A percentile compares a stretch with the other conserved stretches of the same genome.
Evolutionary conservation across 108 stramenopile species (phyloP).

Genomic region (Poteriospumella lacustris): DNA sequence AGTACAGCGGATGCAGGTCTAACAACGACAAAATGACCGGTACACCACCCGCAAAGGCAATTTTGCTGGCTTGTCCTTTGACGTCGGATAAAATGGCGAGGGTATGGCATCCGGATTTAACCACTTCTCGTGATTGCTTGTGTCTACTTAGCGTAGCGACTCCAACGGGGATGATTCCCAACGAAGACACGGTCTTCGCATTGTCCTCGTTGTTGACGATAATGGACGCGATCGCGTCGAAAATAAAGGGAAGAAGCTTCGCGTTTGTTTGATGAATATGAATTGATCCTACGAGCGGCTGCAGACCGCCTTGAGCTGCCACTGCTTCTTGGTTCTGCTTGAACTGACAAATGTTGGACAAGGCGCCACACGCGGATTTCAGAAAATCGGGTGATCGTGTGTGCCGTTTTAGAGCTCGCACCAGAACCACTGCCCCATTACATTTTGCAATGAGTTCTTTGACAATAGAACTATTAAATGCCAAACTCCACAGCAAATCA

Average conservation of each 20-base stretch:
- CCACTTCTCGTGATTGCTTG: constrained; percentile 34
- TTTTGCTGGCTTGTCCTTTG: constrained; percentile 50
- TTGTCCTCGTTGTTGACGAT: constrained; percentile 54
- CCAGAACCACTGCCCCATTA: neutral
- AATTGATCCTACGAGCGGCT: constrained; percentile 20
- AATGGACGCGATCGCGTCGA: constrained; percentile 53
- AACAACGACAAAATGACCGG: constrained; percentile 40
- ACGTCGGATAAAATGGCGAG: constrained; percentile 55
- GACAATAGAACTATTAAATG: constrained; percentile 51
- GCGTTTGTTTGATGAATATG: constrained; percentile 44
- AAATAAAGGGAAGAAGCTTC: constrained; percentile 49
- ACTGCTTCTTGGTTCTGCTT: constrained; percentile 44
- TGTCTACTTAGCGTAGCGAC: constrained; percentile 29
- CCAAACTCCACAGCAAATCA: constrained; percentile 53
- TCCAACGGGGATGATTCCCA: neutral
- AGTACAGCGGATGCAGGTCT: neutral
- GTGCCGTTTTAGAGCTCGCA: constrained; percentile 30
- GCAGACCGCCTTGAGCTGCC: constrained; percentile 48
- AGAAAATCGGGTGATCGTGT: constrained; percentile 43
- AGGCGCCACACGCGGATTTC: constrained; percentile 48
- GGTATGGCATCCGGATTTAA: constrained; percentile 54
- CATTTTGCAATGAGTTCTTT: constrained; percentile 48
- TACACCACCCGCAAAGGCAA: constrained; percentile 52
- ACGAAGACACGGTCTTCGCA: constrained; percentile 28
- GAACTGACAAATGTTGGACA: constrained; percentile 55